Percentiles rank a stretch among this genome's conserved stretches.
Conservation (phyloP, 305 asterid genomes). For the Fraxinus albicans region DNA sequence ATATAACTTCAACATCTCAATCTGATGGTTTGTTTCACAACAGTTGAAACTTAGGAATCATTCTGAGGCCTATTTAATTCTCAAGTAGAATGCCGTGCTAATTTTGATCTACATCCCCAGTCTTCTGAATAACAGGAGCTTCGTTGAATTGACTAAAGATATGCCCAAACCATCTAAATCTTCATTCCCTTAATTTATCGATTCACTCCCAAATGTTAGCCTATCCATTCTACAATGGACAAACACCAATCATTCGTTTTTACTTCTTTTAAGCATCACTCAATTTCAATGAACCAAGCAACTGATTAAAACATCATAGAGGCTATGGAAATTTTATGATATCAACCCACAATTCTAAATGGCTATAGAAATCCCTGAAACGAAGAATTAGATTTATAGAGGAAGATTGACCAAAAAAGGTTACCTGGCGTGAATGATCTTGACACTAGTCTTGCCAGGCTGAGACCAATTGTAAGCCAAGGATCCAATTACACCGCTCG, state of each 20-base stretch:
- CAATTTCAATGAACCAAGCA: no score
- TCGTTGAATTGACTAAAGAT: background rate
- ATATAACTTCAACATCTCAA: no score
- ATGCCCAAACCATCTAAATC: background rate
- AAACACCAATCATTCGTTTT: no score
- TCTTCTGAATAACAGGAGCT: background rate
- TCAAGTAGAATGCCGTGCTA: background rate
- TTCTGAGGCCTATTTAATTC: background rate
- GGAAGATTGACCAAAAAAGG: background rate
- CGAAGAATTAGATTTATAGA: background rate
- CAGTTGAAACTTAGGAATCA: background rate
- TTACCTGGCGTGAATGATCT: constrained; percentile 66
- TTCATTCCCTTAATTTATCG: background rate
- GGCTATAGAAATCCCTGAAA: background rate
- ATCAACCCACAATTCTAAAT: background rate
- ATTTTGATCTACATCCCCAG: background rate
- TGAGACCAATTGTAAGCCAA: constrained; percentile 68
- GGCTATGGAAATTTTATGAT: no score
- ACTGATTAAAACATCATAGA: no score
- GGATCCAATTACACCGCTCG: constrained; percentile 57
- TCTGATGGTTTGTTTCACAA: no score
- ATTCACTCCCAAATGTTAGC: background rate
- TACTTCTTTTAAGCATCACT: no score
- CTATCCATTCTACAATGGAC: no score
- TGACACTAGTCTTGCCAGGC: constrained; percentile 59